These are phyloP conservation scores for Scleroderma citrinum DNA, from an alignment of 768 basidiomycete species.

Conservation along the genomic window DNA sequence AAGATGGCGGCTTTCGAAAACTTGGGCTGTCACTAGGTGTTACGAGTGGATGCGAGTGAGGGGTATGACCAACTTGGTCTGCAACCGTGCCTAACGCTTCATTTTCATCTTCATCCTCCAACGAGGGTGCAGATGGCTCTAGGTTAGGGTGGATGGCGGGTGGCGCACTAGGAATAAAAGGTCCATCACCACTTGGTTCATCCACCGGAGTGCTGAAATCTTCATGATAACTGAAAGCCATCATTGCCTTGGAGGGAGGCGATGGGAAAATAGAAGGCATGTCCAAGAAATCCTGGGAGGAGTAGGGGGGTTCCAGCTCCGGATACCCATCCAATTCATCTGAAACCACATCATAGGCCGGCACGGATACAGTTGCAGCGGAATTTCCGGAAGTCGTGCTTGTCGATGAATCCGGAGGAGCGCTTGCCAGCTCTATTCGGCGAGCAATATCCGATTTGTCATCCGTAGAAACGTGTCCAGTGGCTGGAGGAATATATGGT, in stretches of 20 bases:
- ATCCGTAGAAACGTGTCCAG: conserved; percentile 61
- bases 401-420: conserved; percentile 35
- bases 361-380: conserved; percentile 36
- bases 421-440: conserved; percentile 47
- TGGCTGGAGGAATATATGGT: conserved; percentile 28
- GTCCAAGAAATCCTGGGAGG: neutral
- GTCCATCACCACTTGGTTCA: conserved; percentile 23
- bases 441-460: conserved; percentile 56
- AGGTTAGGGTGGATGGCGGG: conserved; percentile 23
- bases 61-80: neutral
- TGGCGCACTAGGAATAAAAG: conserved; percentile 27
- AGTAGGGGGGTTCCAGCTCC: conserved; percentile 1
- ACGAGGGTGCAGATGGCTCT: conserved; percentile 44
- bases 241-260: conserved; percentile 37
- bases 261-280: conserved; percentile 21
- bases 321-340: conserved; percentile 27
- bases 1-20: neutral
- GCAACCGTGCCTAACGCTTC: too few relatives aligned
- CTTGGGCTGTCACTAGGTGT: neutral
- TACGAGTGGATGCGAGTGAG: neutral
- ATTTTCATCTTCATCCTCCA: conserved; percentile 14
- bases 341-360: conserved; percentile 49
- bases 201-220: conserved; percentile 34
- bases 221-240: conserved; percentile 28
- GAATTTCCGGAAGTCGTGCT: conserved; percentile 12